phyloP scores from a whole-genome alignment of 352 stramenopile species.

The Blastocystis sp. region DNA sequence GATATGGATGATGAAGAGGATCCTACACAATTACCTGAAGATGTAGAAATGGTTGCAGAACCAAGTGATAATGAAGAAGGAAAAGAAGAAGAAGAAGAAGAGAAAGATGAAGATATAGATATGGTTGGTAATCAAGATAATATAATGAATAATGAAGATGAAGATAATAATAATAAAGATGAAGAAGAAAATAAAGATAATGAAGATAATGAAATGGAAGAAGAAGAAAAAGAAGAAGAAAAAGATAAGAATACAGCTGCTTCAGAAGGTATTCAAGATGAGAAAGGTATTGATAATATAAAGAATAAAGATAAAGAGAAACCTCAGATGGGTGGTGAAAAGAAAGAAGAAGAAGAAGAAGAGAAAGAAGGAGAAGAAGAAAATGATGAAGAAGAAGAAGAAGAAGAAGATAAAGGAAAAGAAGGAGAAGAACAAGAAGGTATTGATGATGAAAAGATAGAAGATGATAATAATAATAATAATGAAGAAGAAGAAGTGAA shows the following conservation, averaged over 20 bases:
- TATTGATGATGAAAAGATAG: slow-evolving; percentile 45
- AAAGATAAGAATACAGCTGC: slow-evolving; percentile 38
- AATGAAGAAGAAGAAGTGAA: slow-evolving; percentile 41
- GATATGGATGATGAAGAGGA: no score
- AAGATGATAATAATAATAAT: slow-evolving; percentile 51
- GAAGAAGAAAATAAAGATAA: slow-evolving; percentile 36
- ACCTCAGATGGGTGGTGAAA: slow-evolving; percentile 44
- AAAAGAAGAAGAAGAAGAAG: slow-evolving; percentile 37
- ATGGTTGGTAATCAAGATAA: not conserved
- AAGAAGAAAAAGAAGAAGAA: slow-evolving; percentile 41
- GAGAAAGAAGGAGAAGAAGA: slow-evolving; percentile 45
- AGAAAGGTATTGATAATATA: slow-evolving; percentile 27
- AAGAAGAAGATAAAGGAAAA: slow-evolving; percentile 34
- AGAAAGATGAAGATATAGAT: slow-evolving; percentile 39
- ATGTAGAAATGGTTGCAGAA: slow-evolving; percentile 16
- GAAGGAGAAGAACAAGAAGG: slow-evolving; percentile 44
- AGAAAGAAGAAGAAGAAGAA: slow-evolving; percentile 49
- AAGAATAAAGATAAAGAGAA: slow-evolving; percentile 37
- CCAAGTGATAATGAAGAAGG: slow-evolving; percentile 27
- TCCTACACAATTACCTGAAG: no score
- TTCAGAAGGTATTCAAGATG: not conserved
- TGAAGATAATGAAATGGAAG: slow-evolving; percentile 38
- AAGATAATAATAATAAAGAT: slow-evolving; percentile 36
- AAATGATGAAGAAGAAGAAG: slow-evolving; percentile 38
- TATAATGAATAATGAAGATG: slow-evolving; percentile 39